Conservation (phyloP, 192 early-diverging fungal species). For the Physocladia obscura region DNA sequence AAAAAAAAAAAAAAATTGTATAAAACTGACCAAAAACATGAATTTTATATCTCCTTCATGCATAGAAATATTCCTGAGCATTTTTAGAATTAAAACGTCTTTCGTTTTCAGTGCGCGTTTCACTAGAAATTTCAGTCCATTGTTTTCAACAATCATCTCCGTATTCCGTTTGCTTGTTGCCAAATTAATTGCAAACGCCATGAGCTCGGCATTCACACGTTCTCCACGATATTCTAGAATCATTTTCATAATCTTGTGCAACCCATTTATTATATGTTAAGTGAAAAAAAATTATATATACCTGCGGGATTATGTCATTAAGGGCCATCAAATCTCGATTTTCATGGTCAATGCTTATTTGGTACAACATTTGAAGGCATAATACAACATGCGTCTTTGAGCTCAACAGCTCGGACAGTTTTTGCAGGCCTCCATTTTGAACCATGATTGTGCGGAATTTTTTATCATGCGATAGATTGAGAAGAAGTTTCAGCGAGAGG, state of each 20-base stretch:
- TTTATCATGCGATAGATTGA: slow-evolving; percentile 52
- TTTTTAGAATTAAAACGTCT: slow-evolving; percentile 55
- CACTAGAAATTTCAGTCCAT: slow-evolving; percentile 54
- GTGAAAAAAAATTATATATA: neutral
- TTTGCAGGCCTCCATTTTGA: slow-evolving; percentile 29
- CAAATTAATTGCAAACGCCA: slow-evolving; percentile 58
- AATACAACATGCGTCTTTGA: slow-evolving; percentile 38
- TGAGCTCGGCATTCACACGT: slow-evolving; percentile 44
- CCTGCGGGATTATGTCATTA: slow-evolving; percentile 37
- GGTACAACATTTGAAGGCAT: slow-evolving; percentile 49
- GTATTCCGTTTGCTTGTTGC: slow-evolving; percentile 37
- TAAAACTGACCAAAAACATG: slow-evolving; percentile 43
- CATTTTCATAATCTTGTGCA: slow-evolving; percentile 45
- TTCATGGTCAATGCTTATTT: slow-evolving; percentile 47
- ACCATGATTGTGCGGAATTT: slow-evolving; percentile 37
- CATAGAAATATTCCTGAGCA: slow-evolving; percentile 49
- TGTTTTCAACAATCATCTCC: slow-evolving; percentile 41
- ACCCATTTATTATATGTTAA: neutral
- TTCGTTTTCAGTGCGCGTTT: slow-evolving; percentile 53
- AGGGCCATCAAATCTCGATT: slow-evolving; percentile 32
- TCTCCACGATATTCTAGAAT: slow-evolving; percentile 48
- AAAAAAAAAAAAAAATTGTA: slow-evolving; percentile 6
- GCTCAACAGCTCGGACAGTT: slow-evolving; percentile 36
- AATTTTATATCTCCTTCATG: slow-evolving; percentile 38
- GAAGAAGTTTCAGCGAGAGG: slow-evolving; percentile 35